phyloP scores from a whole-genome alignment of 768 basidiomycete genomes.

The Hygrocybe punicea region DNA sequence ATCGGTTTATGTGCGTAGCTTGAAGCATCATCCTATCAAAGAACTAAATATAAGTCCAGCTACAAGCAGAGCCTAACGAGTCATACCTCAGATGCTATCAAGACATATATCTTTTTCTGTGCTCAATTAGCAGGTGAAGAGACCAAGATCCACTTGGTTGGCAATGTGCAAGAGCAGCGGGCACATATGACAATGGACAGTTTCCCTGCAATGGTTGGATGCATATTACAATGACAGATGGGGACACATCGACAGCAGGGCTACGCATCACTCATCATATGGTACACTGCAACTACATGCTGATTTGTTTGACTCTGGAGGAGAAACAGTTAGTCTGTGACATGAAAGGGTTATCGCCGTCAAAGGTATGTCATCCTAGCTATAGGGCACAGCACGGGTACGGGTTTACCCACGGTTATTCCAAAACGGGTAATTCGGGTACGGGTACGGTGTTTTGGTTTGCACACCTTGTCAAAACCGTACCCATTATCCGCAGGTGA shows the following conservation, averaged over 20 bases:
- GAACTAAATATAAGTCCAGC: neutral
- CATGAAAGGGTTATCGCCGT: neutral
- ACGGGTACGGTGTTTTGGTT: no score
- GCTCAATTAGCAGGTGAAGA: neutral
- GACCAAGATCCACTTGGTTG: neutral
- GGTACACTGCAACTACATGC: neutral
- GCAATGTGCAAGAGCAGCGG: neutral
- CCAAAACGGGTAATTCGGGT: no score
- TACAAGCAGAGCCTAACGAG: neutral
- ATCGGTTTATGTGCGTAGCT: neutral
- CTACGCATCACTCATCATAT: neutral
- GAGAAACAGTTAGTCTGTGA: neutral
- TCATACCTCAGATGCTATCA: neutral
- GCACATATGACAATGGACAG: neutral
- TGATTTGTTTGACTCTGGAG: neutral
- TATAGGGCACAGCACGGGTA: no score
- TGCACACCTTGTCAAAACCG: no score
- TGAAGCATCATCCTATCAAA: neutral
- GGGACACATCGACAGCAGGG: neutral
- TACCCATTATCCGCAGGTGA: no score
- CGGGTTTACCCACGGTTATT: no score
- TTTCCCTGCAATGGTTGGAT: neutral
- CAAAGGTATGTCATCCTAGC: neutral
- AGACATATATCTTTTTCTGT: neutral
- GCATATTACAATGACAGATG: neutral